A percentile compares a stretch with the other conserved stretches of the same genome.
phyloP scores from a whole-genome alignment of 805 yeast species.

The Teunomyces stri region DNA sequence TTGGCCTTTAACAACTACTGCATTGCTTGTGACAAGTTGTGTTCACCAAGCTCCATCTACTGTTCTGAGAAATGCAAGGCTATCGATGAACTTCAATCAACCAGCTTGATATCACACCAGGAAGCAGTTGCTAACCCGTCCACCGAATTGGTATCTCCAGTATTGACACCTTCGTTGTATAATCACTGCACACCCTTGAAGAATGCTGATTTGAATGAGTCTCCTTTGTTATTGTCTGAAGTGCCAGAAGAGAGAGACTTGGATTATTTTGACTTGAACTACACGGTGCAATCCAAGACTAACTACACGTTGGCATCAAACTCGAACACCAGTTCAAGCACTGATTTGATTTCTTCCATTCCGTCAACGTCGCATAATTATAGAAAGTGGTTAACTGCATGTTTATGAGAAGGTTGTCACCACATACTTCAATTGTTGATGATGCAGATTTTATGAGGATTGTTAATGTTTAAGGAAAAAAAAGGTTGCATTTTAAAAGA shows the following conservation, averaged over 20 bases:
- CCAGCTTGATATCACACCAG: constrained; percentile 13
- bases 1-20: constrained; percentile 43
- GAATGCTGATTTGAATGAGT: constrained; percentile 14
- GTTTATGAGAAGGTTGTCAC: constrained; percentile 13
- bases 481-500: constrained; percentile 4
- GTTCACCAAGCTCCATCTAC: constrained; percentile 18
- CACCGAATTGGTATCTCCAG: constrained; percentile 32
- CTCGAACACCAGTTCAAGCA: constrained; percentile 7
- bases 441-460: constrained; percentile 1
- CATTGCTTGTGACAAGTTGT: constrained; percentile 34
- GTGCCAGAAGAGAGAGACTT: constrained; percentile 17
- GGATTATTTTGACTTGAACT: constrained; percentile 34
- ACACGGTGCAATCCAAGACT: constrained; percentile 23
- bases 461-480: background rate
- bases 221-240: constrained; percentile 23
- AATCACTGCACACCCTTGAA: constrained; percentile 16
- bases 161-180: constrained; percentile 36
- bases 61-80: constrained; percentile 32
- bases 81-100: constrained; percentile 27
- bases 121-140: constrained; percentile 4
- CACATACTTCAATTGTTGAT: background rate
- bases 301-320: constrained; percentile 13
- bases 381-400: constrained; percentile 39
- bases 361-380: constrained; percentile 37
- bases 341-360: constrained; percentile 9